Evolutionary conservation across 768 basidiomycete species (phyloP), one percentile per base, ranked within the genome.

Genomic region (Suillus plorans): DNA sequence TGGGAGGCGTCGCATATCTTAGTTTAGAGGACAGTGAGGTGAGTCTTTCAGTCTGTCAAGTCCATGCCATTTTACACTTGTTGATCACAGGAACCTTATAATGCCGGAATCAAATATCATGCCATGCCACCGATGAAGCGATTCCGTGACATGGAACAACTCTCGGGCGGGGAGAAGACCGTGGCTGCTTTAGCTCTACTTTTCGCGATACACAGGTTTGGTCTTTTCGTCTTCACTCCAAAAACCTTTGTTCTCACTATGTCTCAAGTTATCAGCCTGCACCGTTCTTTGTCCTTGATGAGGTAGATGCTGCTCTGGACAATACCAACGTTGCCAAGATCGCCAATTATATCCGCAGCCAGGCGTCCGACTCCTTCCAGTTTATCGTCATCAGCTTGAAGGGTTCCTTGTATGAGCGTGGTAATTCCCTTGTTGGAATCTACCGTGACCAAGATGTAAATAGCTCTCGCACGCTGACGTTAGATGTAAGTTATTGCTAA

Each of bases 101-200:
- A 81, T 25, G 88, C 86, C 44, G 94, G 97, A 62, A 94, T 99
- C 80, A 98, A 97, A 77, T 99, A 99, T 74, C 97, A 99, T 72
- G 96, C 97, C 1, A 99, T 99, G 97, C 97, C 97, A 0, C 97
- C 97, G 0, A 97, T 98, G 90, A 99, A 99, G 76, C 91, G 95
- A 2, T 99, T 99, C 84, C 86, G 96, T 66, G 97, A 99, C 74
- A 99, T 99, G 96, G 96, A 98, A 65, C 97, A 99, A 75, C 81
- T 99, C 16, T 99, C 96, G 0, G 97, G 97, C 62, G 97, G 97
- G 25, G 97, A 99, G 76, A 98, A 99, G 81, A 99, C 97, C 0
- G 96, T 99, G 57, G 97, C 97, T 7, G 97, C 97, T 6, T 80
- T 99, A n/a, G 97, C 97, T 1, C 81, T 99, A 22, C 82, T 99